These are phyloP conservation scores for Neofusicoccum laricinum DNA, from an alignment of 2,329 filamentous ascomycete genomes.

Conservation along the genomic window DNA sequence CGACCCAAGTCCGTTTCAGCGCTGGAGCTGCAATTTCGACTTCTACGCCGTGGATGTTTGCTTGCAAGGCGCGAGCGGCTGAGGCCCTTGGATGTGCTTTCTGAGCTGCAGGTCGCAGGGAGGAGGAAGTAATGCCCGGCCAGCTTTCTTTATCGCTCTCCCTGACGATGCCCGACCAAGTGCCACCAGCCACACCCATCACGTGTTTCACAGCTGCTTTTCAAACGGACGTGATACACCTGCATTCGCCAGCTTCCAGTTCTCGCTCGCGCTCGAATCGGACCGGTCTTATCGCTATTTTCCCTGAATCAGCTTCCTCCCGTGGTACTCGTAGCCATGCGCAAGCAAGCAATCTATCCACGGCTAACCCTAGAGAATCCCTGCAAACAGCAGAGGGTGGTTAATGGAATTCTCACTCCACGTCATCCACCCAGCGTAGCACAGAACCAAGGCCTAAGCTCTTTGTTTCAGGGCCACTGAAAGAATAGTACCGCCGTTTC, in stretches of 20 bases:
- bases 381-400: not conserved
- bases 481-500: not conserved
- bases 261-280: not conserved
- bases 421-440: not conserved
- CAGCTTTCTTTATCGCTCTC: constrained; percentile 4
- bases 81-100: not conserved
- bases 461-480: not conserved
- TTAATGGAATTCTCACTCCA: too few species aligned
- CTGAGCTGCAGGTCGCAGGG: not conserved
- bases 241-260: not conserved
- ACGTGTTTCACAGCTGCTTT: not conserved
- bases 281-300: not conserved
- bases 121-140: not conserved
- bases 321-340: not conserved
- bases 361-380: not conserved
- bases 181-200: not conserved
- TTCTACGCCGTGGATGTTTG: not conserved
- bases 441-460: not conserved
- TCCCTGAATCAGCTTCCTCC: too few species aligned
- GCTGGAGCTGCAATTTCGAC: not conserved
- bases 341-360: too few species aligned
- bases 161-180: not conserved
- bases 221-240: constrained; percentile 1
- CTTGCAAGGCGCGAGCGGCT: not conserved
- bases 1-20: not conserved